phyloP scores from a whole-genome alignment of 2,329 filamentous ascomycete genomes.

The Ophiognomonia clavigignenti-juglandacearum region DNA sequence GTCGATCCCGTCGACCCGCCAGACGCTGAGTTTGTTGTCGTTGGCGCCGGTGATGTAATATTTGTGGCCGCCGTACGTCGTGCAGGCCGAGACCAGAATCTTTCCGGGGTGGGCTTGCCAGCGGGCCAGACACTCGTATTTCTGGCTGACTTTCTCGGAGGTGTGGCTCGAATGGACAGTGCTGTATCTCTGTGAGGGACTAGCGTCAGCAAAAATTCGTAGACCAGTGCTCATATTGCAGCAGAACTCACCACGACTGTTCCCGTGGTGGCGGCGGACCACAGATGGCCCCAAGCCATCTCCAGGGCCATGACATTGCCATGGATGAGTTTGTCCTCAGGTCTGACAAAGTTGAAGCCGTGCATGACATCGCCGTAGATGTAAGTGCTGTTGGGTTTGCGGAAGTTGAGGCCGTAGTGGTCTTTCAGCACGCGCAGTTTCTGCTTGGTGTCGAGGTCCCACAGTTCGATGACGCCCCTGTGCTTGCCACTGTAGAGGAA shows the following conservation, averaged over 20 bases:
- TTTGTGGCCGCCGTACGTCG: constrained; percentile 64
- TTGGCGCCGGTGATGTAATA: constrained; percentile 94
- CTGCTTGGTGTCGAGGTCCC: constrained; percentile 94
- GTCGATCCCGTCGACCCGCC: constrained; percentile 61
- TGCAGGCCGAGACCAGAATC: constrained; percentile 77
- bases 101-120: constrained; percentile 72
- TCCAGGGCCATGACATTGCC: constrained; percentile 83
- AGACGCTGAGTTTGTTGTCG: constrained; percentile 83
- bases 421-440: constrained; percentile 81
- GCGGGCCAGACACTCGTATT: constrained; percentile 29
- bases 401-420: constrained; percentile 40
- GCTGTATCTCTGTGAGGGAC: constrained; percentile 65
- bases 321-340: too few species aligned
- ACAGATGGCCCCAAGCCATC: constrained; percentile 78
- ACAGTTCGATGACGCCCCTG: constrained; percentile 85
- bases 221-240: background rate
- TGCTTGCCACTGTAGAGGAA: constrained; percentile 90
- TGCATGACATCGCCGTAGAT: background rate
- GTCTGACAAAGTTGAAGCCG: too few species aligned
- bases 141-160: constrained; percentile 50
- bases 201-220: background rate
- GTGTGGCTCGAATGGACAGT: constrained; percentile 59
- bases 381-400: too few species aligned
- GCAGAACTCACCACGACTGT: constrained; percentile 63
- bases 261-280: constrained; percentile 88